Evolutionary conservation across 2,329 filamentous ascomycete genomes (phyloP).

Genomic region (Trichothecium roseum): DNA sequence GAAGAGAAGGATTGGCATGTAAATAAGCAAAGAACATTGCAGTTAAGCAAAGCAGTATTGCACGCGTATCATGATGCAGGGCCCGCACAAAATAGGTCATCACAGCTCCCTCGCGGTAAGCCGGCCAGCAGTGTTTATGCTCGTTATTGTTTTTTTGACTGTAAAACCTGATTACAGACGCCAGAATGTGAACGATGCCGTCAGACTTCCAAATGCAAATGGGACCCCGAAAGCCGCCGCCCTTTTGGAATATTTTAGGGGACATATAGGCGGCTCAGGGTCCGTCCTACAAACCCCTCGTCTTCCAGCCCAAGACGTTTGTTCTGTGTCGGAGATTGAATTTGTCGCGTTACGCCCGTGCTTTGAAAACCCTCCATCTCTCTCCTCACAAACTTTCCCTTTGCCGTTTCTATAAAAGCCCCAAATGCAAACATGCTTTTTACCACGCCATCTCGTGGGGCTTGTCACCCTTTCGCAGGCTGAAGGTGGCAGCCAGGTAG

Average conservation of each 20-base stretch:
- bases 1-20: conserved; percentile 1
- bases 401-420: conserved; percentile 3
- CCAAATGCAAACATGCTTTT: conserved; percentile 21
- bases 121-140: conserved; percentile 24
- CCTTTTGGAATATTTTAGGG: conserved; percentile 29
- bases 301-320: neutral
- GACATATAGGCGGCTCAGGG: conserved; percentile 2
- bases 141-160: conserved; percentile 43
- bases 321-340: too few relatives aligned
- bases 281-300: conserved; percentile 32
- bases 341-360: too few relatives aligned
- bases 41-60: too few relatives aligned
- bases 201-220: conserved; percentile 56
- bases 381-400: conserved; percentile 2
- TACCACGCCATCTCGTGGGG: conserved; percentile 99
- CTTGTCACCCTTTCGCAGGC: conserved; percentile 98
- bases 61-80: neutral
- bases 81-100: neutral
- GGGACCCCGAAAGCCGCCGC: conserved; percentile 43
- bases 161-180: conserved; percentile 58
- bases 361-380: conserved; percentile 1
- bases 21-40: too few relatives aligned
- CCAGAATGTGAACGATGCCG: conserved; percentile 55
- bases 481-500: conserved; percentile 95
- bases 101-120: conserved; percentile 11